A percentile compares a stretch with the other conserved stretches of the same genome.
Evolutionary conservation across 106 monocot species (phyloP).

Genomic region (Dendrobium catenatum): DNA sequence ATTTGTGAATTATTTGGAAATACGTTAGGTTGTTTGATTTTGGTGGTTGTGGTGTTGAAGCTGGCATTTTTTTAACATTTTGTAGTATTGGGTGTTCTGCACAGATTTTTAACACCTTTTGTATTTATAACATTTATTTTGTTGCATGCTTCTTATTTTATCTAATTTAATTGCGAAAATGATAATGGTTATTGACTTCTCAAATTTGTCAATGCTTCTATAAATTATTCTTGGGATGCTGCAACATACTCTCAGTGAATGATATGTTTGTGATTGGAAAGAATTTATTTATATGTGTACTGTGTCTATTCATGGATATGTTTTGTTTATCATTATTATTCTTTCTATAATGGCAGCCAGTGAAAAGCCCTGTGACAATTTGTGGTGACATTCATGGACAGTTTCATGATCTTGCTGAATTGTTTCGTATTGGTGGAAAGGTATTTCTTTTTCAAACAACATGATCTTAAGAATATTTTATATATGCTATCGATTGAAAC

Average conservation of each 20-base stretch:
- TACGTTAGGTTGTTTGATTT: neutral
- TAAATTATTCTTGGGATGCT: neutral
- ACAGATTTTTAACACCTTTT: neutral
- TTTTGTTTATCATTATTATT: neutral
- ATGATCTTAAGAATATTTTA: neutral
- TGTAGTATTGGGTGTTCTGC: neutral
- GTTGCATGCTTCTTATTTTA: neutral
- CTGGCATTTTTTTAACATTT: neutral
- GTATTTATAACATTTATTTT: neutral
- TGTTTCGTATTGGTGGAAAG: slow-evolving; percentile 97
- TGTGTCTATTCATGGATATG: neutral
- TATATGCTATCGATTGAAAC: neutral
- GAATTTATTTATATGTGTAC: neutral
- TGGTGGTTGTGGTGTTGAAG: neutral
- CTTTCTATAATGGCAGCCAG: slow-evolving; percentile 52
- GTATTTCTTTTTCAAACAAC: slow-evolving; percentile 26
- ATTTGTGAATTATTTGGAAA: neutral
- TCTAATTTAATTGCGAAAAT: neutral
- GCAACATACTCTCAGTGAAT: neutral
- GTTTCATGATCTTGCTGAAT: slow-evolving; percentile 96
- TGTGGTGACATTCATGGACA: slow-evolving; percentile 99
- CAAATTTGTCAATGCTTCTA: neutral
- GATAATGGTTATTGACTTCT: neutral
- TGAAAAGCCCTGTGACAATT: slow-evolving; percentile 96
- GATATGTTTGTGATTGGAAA: neutral